These are phyloP conservation scores for Desmodesmus armatus DNA, from an alignment of 139 green algal genomes.

Conservation along the genomic window DNA sequence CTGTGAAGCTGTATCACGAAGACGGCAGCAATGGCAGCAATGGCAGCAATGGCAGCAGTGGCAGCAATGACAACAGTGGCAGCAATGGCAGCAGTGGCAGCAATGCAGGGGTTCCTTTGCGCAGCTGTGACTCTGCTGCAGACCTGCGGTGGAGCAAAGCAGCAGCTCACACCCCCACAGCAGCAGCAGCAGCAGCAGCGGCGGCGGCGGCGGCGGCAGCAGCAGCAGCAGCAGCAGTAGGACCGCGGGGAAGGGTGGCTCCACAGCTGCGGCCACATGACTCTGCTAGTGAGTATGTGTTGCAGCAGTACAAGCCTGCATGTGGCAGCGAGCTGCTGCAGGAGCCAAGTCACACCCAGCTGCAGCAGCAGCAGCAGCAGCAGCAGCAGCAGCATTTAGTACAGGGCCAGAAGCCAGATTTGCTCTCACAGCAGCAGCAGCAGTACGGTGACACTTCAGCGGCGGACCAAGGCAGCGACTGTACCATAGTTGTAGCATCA, in stretches of 20 bases:
- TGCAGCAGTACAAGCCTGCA: constrained; percentile 4
- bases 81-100: not conserved
- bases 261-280: not conserved
- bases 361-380: not conserved
- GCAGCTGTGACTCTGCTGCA: no score
- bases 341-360: no score
- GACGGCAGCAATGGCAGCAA: not conserved
- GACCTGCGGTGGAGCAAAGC: no score
- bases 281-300: not conserved
- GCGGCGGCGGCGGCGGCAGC: not conserved
- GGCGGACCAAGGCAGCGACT: no score
- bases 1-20: constrained; percentile 38
- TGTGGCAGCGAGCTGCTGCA: not conserved
- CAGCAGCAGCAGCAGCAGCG: not conserved
- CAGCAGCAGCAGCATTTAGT: constrained; percentile 6
- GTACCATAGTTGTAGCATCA: no score
- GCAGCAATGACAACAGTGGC: not conserved
- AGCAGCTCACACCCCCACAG: not conserved
- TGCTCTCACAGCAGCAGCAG: not conserved
- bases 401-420: no score
- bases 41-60: not conserved
- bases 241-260: not conserved
- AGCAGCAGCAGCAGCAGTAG: not conserved
- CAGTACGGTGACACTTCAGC: no score
- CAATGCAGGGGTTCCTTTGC: not conserved